These are phyloP conservation scores for Auricularia sp. DNA, from an alignment of 768 basidiomycete genomes.

Conservation along the genomic window DNA sequence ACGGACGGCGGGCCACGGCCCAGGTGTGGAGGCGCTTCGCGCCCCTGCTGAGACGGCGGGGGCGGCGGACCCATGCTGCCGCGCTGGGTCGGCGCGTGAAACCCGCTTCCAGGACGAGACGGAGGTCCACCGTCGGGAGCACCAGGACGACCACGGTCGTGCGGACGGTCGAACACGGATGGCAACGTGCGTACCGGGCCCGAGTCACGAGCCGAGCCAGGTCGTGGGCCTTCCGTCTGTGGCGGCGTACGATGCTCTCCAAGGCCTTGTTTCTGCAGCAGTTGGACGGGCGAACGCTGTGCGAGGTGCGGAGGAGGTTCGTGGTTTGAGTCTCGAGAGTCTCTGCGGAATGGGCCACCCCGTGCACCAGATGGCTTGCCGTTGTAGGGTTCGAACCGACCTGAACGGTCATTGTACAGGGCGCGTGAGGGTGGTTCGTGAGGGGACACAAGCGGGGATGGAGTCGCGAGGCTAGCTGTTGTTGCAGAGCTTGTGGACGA, in stretches of 20 bases:
- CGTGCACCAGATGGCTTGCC: conserved; percentile 2
- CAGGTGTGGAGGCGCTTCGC: not conserved
- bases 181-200: not conserved
- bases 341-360: not conserved
- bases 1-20: not conserved
- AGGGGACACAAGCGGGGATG: conserved; percentile 22
- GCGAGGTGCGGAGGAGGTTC: not conserved
- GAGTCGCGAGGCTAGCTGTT: conserved; percentile 32
- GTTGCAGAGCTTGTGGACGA: conserved; percentile 29
- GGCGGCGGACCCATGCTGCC: conserved; percentile 2
- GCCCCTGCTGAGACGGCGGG: not conserved
- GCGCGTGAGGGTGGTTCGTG: conserved; percentile 44
- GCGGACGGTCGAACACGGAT: not conserved
- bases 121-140: not conserved
- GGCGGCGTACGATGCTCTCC: not conserved
- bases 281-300: not conserved
- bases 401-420: conserved; percentile 93
- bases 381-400: conserved; percentile 76
- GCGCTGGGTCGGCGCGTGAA: not conserved
- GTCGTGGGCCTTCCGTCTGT: not conserved
- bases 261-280: not conserved
- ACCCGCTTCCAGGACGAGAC: not conserved
- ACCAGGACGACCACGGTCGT: not conserved
- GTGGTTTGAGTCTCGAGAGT: not conserved
- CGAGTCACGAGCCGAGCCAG: no score